Conservation (phyloP, 2,329 filamentous ascomycete species). For the Fusarium goolgardi region DNA sequence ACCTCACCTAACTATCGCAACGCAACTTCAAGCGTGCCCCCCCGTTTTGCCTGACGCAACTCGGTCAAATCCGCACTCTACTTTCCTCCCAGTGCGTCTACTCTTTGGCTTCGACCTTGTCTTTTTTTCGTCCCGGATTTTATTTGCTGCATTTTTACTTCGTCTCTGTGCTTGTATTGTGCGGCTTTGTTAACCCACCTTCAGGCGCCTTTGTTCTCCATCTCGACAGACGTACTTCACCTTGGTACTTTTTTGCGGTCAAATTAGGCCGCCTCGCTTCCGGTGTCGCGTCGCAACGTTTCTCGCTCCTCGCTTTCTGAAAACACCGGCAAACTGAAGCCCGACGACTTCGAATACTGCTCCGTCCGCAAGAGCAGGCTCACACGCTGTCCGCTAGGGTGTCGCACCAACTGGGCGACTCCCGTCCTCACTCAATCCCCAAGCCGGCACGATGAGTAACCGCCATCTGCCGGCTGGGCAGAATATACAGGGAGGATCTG, state of each 20-base stretch:
- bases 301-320: conserved; percentile 13
- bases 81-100: conserved; percentile 34
- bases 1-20: conserved; percentile 22
- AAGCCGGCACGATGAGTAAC: conserved; percentile 81
- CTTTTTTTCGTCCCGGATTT: conserved; percentile 15
- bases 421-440: conserved; percentile 56
- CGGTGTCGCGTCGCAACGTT: conserved; percentile 42
- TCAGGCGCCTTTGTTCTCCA: conserved; percentile 30
- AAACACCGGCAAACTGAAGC: conserved; percentile 43
- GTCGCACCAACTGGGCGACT: conserved; percentile 53
- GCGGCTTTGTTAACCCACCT: conserved; percentile 24
- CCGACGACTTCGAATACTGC: conserved; percentile 20
- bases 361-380: conserved; percentile 33
- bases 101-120: conserved; percentile 25
- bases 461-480: conserved; percentile 83
- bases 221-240: conserved; percentile 24
- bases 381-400: conserved; percentile 43
- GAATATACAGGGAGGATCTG: conserved; percentile 63
- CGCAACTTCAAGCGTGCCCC: conserved; percentile 37
- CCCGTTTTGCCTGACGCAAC: conserved; percentile 46
- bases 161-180: conserved; percentile 25
- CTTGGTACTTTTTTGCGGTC: conserved; percentile 33
- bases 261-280: conserved; percentile 23
- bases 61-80: conserved; percentile 30
- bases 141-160: conserved; percentile 12